Conservation (phyloP, 2,329 filamentous ascomycete species). For the Hypoxylon sp. region DNA sequence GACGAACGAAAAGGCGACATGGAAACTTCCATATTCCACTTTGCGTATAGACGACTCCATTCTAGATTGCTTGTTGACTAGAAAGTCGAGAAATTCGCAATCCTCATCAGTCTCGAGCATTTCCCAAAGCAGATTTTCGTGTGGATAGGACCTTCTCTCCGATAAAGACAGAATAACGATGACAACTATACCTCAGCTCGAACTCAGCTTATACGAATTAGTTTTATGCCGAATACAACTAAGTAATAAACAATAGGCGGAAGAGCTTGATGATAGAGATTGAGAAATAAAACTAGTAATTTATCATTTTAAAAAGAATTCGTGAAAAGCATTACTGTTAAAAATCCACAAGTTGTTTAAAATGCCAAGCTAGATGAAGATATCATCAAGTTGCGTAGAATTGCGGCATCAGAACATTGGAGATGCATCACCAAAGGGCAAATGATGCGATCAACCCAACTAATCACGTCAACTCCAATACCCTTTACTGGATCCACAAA, state of each 20-base stretch:
- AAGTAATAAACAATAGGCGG: background rate
- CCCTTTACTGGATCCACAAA: constrained; percentile 50
- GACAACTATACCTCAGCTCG: background rate
- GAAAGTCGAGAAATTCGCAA: background rate
- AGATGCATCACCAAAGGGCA: constrained; percentile 34
- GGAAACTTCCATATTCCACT: background rate
- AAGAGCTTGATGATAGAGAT: constrained; percentile 8
- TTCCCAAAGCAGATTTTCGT: background rate
- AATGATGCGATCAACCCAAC: constrained; percentile 52
- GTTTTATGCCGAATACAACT: constrained; percentile 1
- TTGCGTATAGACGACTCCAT: background rate
- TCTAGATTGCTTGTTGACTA: background rate
- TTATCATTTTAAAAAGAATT: constrained; percentile 10
- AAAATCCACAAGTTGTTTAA: constrained; percentile 11
- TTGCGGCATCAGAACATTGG: constrained; percentile 38
- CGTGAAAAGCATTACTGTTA: constrained; percentile 1
- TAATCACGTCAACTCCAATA: constrained; percentile 51
- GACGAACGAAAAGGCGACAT: constrained; percentile 1
- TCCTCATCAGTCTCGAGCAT: background rate
- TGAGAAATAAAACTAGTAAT: constrained; percentile 1
- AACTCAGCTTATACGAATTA: background rate
- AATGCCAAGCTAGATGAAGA: constrained; percentile 31
- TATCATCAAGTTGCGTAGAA: constrained; percentile 37
- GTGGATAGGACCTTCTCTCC: background rate
- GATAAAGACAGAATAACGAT: background rate